Conservation (phyloP, 257 asterid genomes). For the Solanum chiquidenum region DNA sequence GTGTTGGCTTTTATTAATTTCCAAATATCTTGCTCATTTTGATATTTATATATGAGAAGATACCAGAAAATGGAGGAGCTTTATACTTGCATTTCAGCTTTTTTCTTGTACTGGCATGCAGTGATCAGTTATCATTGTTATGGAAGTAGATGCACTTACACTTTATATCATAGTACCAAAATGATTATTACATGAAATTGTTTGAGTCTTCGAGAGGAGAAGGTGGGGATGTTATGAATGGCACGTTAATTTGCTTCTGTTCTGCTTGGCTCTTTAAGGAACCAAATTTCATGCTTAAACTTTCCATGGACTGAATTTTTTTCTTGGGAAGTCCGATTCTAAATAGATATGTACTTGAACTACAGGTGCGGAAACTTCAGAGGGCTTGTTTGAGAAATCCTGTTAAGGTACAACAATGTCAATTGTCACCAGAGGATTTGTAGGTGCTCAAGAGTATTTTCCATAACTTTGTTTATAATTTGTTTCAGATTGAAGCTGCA, state of each 20-base stretch:
- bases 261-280: neutral
- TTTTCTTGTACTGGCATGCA: neutral
- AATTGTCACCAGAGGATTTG: neutral
- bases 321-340: neutral
- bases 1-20: neutral
- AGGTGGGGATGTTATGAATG: neutral
- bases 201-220: neutral
- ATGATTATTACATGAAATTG: neutral
- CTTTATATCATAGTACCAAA: neutral
- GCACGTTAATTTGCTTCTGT: neutral
- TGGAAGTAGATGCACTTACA: neutral
- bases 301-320: neutral
- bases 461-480: neutral
- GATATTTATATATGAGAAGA: neutral
- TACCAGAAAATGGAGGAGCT: neutral
- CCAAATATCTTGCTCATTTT: neutral
- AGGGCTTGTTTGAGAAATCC: slow-evolving; percentile 89
- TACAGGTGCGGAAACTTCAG: slow-evolving; percentile 86
- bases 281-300: neutral
- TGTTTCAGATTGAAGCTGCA: slow-evolving; percentile 71
- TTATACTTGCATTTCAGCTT: neutral
- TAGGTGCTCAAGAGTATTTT: neutral
- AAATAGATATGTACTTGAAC: neutral
- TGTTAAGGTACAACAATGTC: slow-evolving; percentile 48
- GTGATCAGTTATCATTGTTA: neutral